A percentile compares a stretch with the other conserved stretches of the same genome.
Conservation (phyloP, 176 grass and related monocot species). For the Hyparrhenia diplandra region DNA sequence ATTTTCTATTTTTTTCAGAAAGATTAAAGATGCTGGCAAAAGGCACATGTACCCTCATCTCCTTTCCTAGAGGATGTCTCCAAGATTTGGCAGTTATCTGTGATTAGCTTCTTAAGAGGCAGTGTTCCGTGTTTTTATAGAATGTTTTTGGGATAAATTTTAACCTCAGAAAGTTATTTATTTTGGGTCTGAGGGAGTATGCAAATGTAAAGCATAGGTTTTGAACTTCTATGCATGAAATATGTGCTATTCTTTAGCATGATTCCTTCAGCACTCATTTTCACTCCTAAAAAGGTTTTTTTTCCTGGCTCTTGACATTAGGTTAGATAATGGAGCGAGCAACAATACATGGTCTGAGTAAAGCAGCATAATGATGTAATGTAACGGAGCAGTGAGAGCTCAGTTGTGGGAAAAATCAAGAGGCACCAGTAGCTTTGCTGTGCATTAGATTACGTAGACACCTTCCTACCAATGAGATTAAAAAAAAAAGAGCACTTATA, state of each 20-base stretch:
- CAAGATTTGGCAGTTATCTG: neutral
- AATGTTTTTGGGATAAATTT: too few relatives aligned
- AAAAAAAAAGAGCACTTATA: neutral
- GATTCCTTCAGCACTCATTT: neutral
- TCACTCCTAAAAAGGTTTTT: too few relatives aligned
- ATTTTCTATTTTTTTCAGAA: neutral
- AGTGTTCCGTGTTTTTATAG: too few relatives aligned
- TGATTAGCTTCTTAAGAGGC: too few relatives aligned
- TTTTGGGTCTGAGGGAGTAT: too few relatives aligned
- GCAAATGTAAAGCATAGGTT: neutral
- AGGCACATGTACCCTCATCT: neutral
- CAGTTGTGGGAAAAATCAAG: neutral
- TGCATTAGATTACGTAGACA: neutral
- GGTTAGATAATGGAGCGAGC: too few relatives aligned
- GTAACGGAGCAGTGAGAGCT: neutral
- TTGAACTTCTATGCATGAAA: neutral
- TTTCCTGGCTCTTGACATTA: too few relatives aligned
- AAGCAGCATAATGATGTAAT: neutral
- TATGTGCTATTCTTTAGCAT: neutral
- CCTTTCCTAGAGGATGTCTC: neutral
- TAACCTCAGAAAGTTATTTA: too few relatives aligned
- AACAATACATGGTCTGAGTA: neutral
- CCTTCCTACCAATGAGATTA: neutral
- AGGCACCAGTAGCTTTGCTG: neutral
- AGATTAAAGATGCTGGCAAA: neutral